Percentiles rank a stretch among this genome's conserved stretches.
Conservation (phyloP, 1,284 basidiomycete species). For the Malassezia arunalokei region DNA sequence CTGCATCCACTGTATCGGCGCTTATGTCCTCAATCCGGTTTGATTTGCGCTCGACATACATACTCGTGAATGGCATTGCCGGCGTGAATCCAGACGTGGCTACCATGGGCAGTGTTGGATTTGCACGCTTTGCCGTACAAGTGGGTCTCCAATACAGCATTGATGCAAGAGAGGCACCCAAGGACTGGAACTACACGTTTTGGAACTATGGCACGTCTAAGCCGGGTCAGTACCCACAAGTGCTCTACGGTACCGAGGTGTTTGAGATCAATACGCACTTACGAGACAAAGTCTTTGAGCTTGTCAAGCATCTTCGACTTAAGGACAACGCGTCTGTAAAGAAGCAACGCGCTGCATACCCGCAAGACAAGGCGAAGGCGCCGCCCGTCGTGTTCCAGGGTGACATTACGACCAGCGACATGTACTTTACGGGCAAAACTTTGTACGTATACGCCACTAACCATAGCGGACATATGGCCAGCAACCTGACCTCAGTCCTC, state of each 20-base stretch:
- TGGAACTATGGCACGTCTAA: constrained; percentile 46
- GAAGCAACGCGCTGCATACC: constrained; percentile 47
- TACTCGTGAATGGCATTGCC: constrained; percentile 51
- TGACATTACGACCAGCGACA: constrained; percentile 48
- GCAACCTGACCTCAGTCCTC: constrained; percentile 49
- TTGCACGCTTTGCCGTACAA: constrained; percentile 51
- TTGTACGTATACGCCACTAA: constrained; percentile 41
- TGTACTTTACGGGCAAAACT: constrained; percentile 49
- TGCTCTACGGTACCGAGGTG: constrained; percentile 52
- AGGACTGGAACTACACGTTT: constrained; percentile 50
- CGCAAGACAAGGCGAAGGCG: constrained; percentile 44
- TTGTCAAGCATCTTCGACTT: constrained; percentile 46
- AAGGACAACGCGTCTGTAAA: constrained; percentile 47
- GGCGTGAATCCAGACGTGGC: constrained; percentile 50
- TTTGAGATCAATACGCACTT: constrained; percentile 52
- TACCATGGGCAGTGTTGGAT: constrained; percentile 50
- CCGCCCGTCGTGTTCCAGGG: constrained; percentile 43
- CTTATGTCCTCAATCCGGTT: constrained; percentile 40
- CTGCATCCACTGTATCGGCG: constrained; percentile 48
- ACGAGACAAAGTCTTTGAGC: constrained; percentile 46
- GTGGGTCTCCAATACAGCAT: constrained; percentile 51
- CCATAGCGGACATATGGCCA: constrained; percentile 18
- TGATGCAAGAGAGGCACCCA: constrained; percentile 50
- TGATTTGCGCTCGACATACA: constrained; percentile 51
- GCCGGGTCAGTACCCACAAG: constrained; percentile 44